Conservation (phyloP, 2,329 filamentous ascomycete genomes). For the Coniella vitis region DNA sequence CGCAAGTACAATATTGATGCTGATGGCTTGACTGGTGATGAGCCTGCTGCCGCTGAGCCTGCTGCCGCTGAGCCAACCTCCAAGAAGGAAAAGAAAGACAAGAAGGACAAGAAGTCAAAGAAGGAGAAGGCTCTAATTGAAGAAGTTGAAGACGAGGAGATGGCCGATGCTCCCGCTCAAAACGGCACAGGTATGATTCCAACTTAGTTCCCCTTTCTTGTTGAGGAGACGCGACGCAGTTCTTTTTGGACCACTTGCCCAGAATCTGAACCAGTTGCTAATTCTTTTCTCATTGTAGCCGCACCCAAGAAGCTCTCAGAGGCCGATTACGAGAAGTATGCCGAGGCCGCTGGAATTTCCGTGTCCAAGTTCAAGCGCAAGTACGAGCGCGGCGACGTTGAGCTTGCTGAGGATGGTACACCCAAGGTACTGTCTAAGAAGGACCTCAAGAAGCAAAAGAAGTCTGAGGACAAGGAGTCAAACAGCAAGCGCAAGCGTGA, state of each 20-base stretch:
- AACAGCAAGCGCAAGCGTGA: constrained; percentile 70
- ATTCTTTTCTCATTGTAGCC: constrained; percentile 24
- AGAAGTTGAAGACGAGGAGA: constrained; percentile 29
- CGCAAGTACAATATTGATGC: constrained; percentile 93
- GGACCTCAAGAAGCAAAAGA: constrained; percentile 66
- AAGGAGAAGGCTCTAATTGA: constrained; percentile 35
- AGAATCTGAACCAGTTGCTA: constrained; percentile 14
- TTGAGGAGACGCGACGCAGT: constrained; percentile 3
- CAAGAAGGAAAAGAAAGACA: constrained; percentile 18
- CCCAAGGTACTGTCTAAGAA: constrained; percentile 68
- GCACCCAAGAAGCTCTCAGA: constrained; percentile 40
- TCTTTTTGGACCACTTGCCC: constrained; percentile 32
- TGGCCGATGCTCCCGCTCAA: constrained; percentile 18
- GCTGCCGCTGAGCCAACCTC: too few relatives aligned
- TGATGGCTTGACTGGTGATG: constrained; percentile 70
- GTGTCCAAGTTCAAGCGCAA: constrained; percentile 74
- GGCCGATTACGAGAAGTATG: constrained; percentile 52
- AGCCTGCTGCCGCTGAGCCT: constrained; percentile 44
- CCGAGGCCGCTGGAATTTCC: constrained; percentile 61
- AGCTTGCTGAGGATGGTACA: constrained; percentile 57
- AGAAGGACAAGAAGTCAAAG: constrained; percentile 36
- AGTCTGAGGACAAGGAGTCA: constrained; percentile 49
- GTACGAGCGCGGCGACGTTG: constrained; percentile 68
- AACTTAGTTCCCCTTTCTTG: neutral
- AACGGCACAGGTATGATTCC: constrained; percentile 12